These are phyloP conservation scores for Lipomyces yamanashiensis DNA, from an alignment of 805 yeast species.

Conservation along the genomic window DNA sequence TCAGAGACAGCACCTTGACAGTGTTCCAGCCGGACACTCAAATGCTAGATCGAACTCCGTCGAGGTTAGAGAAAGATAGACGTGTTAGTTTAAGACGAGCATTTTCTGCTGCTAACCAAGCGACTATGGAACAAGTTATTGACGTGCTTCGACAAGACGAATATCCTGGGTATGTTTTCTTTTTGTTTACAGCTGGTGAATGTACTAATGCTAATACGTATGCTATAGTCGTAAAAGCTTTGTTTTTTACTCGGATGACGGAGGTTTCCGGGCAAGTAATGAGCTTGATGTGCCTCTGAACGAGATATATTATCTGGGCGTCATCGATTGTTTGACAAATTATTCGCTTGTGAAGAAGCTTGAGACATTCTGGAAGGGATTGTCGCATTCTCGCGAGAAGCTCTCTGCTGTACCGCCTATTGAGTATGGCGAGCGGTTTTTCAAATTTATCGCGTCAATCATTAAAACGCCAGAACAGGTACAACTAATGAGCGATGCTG, in stretches of 20 bases:
- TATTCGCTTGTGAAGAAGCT: conserved; percentile 73
- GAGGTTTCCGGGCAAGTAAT: conserved; percentile 80
- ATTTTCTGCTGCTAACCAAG: conserved; percentile 24
- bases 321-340: conserved; percentile 86
- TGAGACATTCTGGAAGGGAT: conserved; percentile 83
- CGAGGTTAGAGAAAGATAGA: conserved; percentile 26
- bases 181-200: conserved; percentile 24
- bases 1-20: conserved; percentile 45
- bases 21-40: conserved; percentile 45
- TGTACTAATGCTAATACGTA: conserved; percentile 7
- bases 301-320: conserved; percentile 85
- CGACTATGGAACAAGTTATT: conserved; percentile 21
- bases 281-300: conserved; percentile 62
- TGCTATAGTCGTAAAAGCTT: conserved; percentile 46
- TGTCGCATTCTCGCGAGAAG: conserved; percentile 67
- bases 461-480: conserved; percentile 25
- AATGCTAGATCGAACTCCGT: conserved; percentile 30
- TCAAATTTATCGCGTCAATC: conserved; percentile 59
- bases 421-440: conserved; percentile 88
- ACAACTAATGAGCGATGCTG: conserved; percentile 9
- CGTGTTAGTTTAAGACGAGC: conserved; percentile 28
- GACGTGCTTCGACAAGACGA: conserved; percentile 36
- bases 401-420: conserved; percentile 89
- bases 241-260: conserved; percentile 75
- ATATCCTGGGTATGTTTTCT: conserved; percentile 35